Evolutionary conservation across 148 eudicot species (phyloP).

Genomic region (Amaranthus palmeri): DNA sequence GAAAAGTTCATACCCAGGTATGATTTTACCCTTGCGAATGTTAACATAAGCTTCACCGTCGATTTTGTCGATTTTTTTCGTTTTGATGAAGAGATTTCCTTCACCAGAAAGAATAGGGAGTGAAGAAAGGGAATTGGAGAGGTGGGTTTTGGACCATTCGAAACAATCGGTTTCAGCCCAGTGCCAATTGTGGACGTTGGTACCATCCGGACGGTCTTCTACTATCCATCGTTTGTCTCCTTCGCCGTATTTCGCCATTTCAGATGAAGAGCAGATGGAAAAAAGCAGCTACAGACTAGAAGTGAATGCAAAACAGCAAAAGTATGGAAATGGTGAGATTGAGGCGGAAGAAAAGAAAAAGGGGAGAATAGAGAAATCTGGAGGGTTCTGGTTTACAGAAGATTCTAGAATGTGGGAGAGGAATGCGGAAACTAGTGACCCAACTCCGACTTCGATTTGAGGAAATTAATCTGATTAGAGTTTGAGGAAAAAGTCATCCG

Average conservation of each 20-base stretch:
- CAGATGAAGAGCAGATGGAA: neutral
- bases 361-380: neutral
- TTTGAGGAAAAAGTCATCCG: too few relatives aligned
- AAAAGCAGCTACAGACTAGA: neutral
- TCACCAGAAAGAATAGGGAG: conserved; percentile 55
- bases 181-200: conserved; percentile 99
- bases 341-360: neutral
- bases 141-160: conserved; percentile 60
- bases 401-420: neutral
- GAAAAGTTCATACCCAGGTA: conserved; percentile 79
- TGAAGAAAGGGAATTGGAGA: conserved; percentile 40
- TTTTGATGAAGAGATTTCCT: conserved; percentile 39
- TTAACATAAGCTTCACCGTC: conserved; percentile 90
- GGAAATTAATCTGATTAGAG: neutral
- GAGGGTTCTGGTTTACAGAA: neutral
- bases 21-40: conserved; percentile 83
- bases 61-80: conserved; percentile 39
- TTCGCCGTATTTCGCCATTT: conserved; percentile 89
- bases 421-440: too few relatives aligned
- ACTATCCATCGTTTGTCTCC: conserved; percentile 97
- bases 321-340: neutral
- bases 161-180: conserved; percentile 92
- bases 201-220: conserved; percentile 75
- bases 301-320: neutral
- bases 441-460: neutral